A percentile compares a stretch with the other conserved stretches of the same genome.
phyloP scores from a whole-genome alignment of 805 yeast genomes.

The Clavispora carvajalis region DNA sequence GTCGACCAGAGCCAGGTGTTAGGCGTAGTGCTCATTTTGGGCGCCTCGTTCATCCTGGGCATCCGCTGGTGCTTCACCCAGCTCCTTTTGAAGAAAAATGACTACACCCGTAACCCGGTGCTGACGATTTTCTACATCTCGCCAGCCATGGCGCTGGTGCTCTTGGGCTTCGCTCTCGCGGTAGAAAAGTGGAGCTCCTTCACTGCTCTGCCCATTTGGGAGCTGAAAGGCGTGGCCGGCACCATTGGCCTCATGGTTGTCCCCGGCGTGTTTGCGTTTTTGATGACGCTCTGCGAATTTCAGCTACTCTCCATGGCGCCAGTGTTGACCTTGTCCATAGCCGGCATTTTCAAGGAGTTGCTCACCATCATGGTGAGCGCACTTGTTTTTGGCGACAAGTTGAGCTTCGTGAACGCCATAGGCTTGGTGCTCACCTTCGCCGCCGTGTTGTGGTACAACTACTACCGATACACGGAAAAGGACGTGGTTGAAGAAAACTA shows the following conservation, averaged over 20 bases:
- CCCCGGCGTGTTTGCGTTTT: constrained; percentile 85
- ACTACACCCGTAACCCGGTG: constrained; percentile 66
- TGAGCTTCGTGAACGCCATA: constrained; percentile 60
- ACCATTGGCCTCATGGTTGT: constrained; percentile 59
- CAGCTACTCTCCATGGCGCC: constrained; percentile 75
- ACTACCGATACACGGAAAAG: constrained; percentile 42
- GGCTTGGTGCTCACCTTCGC: constrained; percentile 72
- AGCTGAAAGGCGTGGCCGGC: constrained; percentile 45
- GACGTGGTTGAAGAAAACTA: constrained; percentile 8
- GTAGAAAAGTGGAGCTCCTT: constrained; percentile 67
- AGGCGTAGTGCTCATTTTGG: constrained; percentile 71
- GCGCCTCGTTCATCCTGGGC: constrained; percentile 80
- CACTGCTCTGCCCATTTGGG: constrained; percentile 56
- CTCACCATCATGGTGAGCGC: constrained; percentile 71
- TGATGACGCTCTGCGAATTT: constrained; percentile 87
- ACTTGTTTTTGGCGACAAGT: constrained; percentile 66
- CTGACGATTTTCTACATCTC: constrained; percentile 78
- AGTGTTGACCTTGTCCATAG: constrained; percentile 79
- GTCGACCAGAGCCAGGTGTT: constrained; percentile 22
- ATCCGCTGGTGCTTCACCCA: constrained; percentile 95
- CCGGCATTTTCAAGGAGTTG: constrained; percentile 90
- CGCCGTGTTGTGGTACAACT: constrained; percentile 83
- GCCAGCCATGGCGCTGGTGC: constrained; percentile 70
- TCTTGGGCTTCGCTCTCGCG: constrained; percentile 57
- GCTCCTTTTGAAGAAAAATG: constrained; percentile 58